Percentiles rank a stretch among this genome's conserved stretches.
Conservation (phyloP, 768 basidiomycete genomes). For the Flagelloscypha sp. region DNA sequence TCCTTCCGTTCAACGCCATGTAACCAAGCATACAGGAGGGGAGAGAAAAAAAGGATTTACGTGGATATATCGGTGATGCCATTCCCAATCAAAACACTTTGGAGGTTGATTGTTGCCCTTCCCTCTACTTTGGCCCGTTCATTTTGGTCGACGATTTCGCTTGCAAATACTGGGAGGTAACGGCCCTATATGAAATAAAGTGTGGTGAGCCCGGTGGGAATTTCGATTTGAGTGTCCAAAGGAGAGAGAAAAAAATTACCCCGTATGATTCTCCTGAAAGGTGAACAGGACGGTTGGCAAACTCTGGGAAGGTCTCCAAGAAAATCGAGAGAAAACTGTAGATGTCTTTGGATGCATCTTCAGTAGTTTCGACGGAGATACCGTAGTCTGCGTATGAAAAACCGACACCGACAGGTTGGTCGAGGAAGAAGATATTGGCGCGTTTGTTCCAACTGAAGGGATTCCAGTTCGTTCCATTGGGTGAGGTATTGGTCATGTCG, state of each 20-base stretch:
- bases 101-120: conserved; percentile 51
- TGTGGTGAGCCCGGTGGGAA: conserved; percentile 1
- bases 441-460: conserved; percentile 59
- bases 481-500: conserved; percentile 44
- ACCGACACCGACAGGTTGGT: conserved; percentile 65
- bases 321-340: conserved; percentile 72
- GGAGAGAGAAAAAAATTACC: conserved; percentile 27
- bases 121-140: conserved; percentile 38
- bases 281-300: conserved; percentile 59
- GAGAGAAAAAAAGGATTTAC: conserved; percentile 28
- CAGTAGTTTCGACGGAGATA: conserved; percentile 63
- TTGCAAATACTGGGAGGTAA: conserved; percentile 68
- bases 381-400: conserved; percentile 67
- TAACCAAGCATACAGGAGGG: not conserved
- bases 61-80: conserved; percentile 51
- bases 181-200: conserved; percentile 37
- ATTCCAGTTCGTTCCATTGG: conserved; percentile 57
- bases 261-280: conserved; percentile 70
- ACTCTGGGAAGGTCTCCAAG: conserved; percentile 71
- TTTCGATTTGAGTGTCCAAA: not conserved
- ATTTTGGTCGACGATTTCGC: conserved; percentile 72
- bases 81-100: conserved; percentile 70
- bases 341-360: conserved; percentile 72
- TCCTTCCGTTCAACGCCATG: conserved; percentile 1
- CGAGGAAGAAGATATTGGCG: conserved; percentile 65